Evolutionary conservation across 371 early-diverging fungal species (phyloP).

Genomic region (Mortierella sp.): DNA sequence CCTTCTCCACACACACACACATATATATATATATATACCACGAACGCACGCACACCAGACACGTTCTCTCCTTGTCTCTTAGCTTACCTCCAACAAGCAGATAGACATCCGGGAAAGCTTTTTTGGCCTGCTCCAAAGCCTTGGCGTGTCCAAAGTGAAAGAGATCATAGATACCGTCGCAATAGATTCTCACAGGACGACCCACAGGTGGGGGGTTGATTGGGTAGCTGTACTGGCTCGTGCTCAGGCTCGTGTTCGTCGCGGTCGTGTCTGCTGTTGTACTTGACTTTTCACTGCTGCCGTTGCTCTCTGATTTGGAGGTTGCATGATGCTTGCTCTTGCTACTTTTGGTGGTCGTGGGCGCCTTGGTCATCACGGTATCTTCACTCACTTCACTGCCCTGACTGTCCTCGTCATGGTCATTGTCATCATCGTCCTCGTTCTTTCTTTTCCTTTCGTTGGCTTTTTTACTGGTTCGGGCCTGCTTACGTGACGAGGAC

Average conservation of each 20-base stretch:
- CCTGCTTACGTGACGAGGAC: slow-evolving; percentile 23
- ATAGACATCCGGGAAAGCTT: slow-evolving; percentile 86
- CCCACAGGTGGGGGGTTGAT: slow-evolving; percentile 72
- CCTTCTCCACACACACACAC: too few relatives aligned
- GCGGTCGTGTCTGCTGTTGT: slow-evolving; percentile 8
- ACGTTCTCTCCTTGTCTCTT: not conserved
- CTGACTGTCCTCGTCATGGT: slow-evolving; percentile 14
- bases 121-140: slow-evolving; percentile 94
- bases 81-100: slow-evolving; percentile 88
- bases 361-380: not conserved
- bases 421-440: slow-evolving; percentile 12
- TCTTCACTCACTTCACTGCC: slow-evolving; percentile 9
- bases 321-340: slow-evolving; percentile 1
- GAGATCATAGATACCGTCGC: slow-evolving; percentile 95
- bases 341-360: not conserved
- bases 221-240: slow-evolving; percentile 40
- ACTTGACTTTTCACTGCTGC: not conserved
- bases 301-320: slow-evolving; percentile 2
- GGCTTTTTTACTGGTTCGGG: slow-evolving; percentile 36
- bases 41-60: too few relatives aligned
- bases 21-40: too few relatives aligned
- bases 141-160: slow-evolving; percentile 97
- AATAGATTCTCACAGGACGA: slow-evolving; percentile 87
- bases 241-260: not conserved
- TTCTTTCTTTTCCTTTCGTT: slow-evolving; percentile 10